A percentile compares a stretch with the other conserved stretches of the same genome.
Evolutionary conservation across 441 rosid species (phyloP).

Genomic region (Eutrema salsugineum): DNA sequence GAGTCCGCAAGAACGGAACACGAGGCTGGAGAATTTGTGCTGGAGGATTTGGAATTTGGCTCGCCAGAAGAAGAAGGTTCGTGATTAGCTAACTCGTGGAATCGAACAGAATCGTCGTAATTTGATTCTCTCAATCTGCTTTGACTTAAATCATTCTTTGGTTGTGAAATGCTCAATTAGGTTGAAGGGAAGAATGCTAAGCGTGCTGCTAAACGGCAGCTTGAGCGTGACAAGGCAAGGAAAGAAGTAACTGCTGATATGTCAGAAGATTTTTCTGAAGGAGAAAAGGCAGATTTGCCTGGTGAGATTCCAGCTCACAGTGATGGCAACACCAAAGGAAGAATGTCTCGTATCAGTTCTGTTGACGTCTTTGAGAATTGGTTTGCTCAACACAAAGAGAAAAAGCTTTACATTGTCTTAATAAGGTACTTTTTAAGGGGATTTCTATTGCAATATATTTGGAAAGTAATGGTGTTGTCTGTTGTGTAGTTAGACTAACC

Average conservation of each 20-base stretch:
- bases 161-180: constrained; percentile 27
- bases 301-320: constrained; percentile 55
- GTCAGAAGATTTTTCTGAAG: constrained; percentile 89
- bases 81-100: not conserved
- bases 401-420: constrained; percentile 68
- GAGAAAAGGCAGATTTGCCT: constrained; percentile 76
- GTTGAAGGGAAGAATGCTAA: constrained; percentile 81
- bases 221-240: constrained; percentile 75
- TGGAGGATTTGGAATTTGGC: constrained; percentile 99
- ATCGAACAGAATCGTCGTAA: not conserved
- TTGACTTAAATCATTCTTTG: not conserved
- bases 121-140: not conserved
- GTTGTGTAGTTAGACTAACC: not conserved
- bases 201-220: constrained; percentile 59
- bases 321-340: constrained; percentile 43
- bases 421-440: constrained; percentile 48
- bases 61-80: constrained; percentile 92
- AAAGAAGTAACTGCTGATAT: constrained; percentile 83
- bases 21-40: constrained; percentile 92
- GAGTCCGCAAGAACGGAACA: constrained; percentile 91
- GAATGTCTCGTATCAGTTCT: constrained; percentile 60
- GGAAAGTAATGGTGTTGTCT: not conserved
- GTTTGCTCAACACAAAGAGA: constrained; percentile 62
- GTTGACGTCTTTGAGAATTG: constrained; percentile 72
- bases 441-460: not conserved